A percentile compares a stretch with the other conserved stretches of the same genome.
These are phyloP conservation scores for Candida sphagnicola DNA, from an alignment of 805 yeast genomes.

Conservation along the genomic window DNA sequence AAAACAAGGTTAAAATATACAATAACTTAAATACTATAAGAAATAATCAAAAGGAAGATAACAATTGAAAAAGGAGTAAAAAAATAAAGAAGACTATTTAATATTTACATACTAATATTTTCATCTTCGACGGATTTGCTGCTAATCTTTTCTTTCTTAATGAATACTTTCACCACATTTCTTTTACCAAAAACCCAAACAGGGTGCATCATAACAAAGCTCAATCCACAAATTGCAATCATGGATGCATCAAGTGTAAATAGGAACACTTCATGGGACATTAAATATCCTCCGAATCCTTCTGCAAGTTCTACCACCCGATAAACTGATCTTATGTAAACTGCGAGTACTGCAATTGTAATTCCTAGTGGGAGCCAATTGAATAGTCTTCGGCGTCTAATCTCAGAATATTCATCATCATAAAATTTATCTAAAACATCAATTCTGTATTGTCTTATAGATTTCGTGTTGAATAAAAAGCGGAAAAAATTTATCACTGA, in stretches of 20 bases:
- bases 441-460: constrained; percentile 16
- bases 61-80: too few species aligned
- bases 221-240: constrained; percentile 28
- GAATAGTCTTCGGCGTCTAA: constrained; percentile 21
- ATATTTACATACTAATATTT: too few species aligned
- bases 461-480: constrained; percentile 20
- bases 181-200: constrained; percentile 36
- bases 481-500: constrained; percentile 18
- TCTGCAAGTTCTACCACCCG: constrained; percentile 37
- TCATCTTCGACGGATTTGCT: constrained; percentile 6
- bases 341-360: constrained; percentile 23
- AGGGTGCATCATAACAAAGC: constrained; percentile 34
- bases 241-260: constrained; percentile 35
- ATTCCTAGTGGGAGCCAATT: constrained; percentile 28
- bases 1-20: too few species aligned
- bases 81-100: too few species aligned
- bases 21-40: too few species aligned
- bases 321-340: constrained; percentile 31
- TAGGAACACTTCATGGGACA: constrained; percentile 30
- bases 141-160: constrained; percentile 8
- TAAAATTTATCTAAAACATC: constrained; percentile 23
- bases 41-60: too few species aligned
- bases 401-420: constrained; percentile 17
- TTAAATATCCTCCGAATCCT: constrained; percentile 32
- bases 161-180: constrained; percentile 12